A percentile compares a stretch with the other conserved stretches of the same genome.
phyloP scores from a whole-genome alignment of 2,329 filamentous ascomycete species.

The Phoma sp. region DNA sequence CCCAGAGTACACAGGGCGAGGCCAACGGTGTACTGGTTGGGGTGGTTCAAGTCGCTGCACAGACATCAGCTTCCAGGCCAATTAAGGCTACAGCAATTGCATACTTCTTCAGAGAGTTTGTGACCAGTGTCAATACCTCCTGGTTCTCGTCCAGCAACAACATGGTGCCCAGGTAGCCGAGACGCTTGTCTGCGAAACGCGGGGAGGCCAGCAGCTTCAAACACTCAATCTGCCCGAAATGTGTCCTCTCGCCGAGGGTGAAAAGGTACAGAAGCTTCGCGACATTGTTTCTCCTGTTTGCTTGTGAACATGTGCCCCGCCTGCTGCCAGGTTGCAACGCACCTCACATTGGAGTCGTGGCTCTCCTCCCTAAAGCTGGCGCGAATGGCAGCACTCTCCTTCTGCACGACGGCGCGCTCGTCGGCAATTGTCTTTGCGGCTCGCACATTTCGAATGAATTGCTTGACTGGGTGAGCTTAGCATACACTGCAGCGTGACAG shows the following conservation, averaged over 20 bases:
- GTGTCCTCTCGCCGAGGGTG: constrained; percentile 93
- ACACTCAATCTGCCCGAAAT: constrained; percentile 99
- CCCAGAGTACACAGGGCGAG: constrained; percentile 94
- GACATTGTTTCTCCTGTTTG: constrained; percentile 90
- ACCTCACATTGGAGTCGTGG: constrained; percentile 89
- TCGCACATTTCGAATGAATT: constrained; percentile 99
- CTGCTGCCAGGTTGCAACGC: constrained; percentile 35
- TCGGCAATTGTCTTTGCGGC: constrained; percentile 99
- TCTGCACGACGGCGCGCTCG: constrained; percentile 96
- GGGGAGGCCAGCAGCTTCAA: constrained; percentile 95
- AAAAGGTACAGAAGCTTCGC: constrained; percentile 98
- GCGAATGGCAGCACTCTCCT: constrained; percentile 96
- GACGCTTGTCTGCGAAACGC: constrained; percentile 94
- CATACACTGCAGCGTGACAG: constrained; percentile 15
- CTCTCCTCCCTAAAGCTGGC: constrained; percentile 98
- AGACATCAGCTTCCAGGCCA: constrained; percentile 20
- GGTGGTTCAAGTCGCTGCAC: constrained; percentile 87
- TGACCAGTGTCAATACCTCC: constrained; percentile 94
- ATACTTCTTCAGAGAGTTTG: constrained; percentile 97
- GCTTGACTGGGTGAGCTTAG: constrained; percentile 75
- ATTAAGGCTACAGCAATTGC: constrained; percentile 23
- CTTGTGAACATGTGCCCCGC: constrained; percentile 28
- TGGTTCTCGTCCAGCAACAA: constrained; percentile 96
- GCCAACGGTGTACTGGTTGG: constrained; percentile 97
- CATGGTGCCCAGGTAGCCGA: constrained; percentile 96